phyloP scores from a whole-genome alignment of 148 eudicot genomes.

The Salicornia ramosissima region DNA sequence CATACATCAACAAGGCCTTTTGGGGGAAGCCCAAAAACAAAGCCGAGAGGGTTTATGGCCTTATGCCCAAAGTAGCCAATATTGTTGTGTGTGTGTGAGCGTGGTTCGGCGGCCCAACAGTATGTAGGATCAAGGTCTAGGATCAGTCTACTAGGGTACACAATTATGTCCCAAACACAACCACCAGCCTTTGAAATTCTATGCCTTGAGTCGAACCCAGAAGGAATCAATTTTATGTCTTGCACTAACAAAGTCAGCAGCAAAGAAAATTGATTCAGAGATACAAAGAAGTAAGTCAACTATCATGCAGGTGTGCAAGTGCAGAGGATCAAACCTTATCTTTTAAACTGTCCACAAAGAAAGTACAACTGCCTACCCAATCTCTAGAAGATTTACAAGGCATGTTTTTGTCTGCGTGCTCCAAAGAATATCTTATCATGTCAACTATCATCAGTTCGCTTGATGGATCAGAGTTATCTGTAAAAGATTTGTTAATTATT shows the following conservation, averaged over 20 bases:
- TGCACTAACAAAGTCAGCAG: background rate
- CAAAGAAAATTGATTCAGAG: background rate
- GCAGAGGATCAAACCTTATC: constrained; percentile 35
- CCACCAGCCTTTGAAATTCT: background rate
- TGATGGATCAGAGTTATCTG: constrained; percentile 53
- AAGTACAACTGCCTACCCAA: constrained; percentile 19
- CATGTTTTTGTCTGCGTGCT: constrained; percentile 72
- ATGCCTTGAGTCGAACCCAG: background rate
- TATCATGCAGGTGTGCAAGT: background rate
- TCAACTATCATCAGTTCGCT: constrained; percentile 53
- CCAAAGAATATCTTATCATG: constrained; percentile 58
- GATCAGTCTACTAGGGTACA: too few species aligned
- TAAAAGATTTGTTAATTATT: constrained; percentile 2
- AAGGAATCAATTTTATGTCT: background rate
- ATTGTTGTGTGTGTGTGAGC: too few species aligned
- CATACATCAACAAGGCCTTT: too few species aligned
- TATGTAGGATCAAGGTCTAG: too few species aligned
- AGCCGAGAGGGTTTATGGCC: too few species aligned
- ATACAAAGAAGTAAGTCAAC: background rate
- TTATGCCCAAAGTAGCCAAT: too few species aligned
- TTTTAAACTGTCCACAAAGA: constrained; percentile 14
- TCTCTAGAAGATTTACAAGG: constrained; percentile 42
- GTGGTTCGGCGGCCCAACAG: too few species aligned
- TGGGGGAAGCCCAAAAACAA: too few species aligned
- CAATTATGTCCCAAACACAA: too few species aligned